phyloP scores from a whole-genome alignment of 176 grass and related monocot species.

The Oryza punctata region DNA sequence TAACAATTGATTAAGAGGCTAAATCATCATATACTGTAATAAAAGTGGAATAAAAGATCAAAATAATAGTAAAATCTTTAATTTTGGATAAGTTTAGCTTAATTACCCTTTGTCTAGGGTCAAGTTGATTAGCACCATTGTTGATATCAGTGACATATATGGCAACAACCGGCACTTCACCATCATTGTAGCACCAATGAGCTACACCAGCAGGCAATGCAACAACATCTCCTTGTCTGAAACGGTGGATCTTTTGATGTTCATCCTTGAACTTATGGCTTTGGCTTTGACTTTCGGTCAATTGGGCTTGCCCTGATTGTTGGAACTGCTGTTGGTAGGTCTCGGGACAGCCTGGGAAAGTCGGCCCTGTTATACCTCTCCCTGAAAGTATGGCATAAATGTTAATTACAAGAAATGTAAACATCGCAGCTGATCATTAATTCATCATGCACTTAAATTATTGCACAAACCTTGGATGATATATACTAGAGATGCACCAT shows the following conservation, averaged over 20 bases:
- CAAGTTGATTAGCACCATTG: slow-evolving; percentile 48
- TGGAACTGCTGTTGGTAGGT: slow-evolving; percentile 44
- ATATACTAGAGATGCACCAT: slow-evolving; percentile 28
- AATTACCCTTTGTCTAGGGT: slow-evolving; percentile 34
- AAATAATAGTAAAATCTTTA: not conserved
- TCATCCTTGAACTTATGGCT: slow-evolving; percentile 32
- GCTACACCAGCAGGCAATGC: slow-evolving; percentile 44
- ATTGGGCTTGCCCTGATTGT: slow-evolving; percentile 17
- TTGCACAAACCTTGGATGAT: slow-evolving; percentile 39
- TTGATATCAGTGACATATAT: slow-evolving; percentile 41
- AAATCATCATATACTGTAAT: not conserved
- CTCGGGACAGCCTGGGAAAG: slow-evolving; percentile 38
- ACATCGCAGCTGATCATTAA: not conserved
- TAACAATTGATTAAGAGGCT: not conserved
- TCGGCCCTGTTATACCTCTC: slow-evolving; percentile 31
- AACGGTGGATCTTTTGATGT: slow-evolving; percentile 50
- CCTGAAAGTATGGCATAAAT: slow-evolving; percentile 25
- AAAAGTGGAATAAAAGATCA: not conserved
- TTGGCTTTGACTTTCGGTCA: slow-evolving; percentile 23
- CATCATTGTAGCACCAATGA: slow-evolving; percentile 56
- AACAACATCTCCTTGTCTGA: slow-evolving; percentile 49
- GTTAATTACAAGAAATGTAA: slow-evolving; percentile 6
- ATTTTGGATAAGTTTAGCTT: not conserved
- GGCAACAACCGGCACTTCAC: slow-evolving; percentile 41
- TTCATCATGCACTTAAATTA: not conserved